Base-by-base conservation (phyloP, 768 basidiomycete genomes). In the Porphyrellus cyaneotinctus region DNA sequence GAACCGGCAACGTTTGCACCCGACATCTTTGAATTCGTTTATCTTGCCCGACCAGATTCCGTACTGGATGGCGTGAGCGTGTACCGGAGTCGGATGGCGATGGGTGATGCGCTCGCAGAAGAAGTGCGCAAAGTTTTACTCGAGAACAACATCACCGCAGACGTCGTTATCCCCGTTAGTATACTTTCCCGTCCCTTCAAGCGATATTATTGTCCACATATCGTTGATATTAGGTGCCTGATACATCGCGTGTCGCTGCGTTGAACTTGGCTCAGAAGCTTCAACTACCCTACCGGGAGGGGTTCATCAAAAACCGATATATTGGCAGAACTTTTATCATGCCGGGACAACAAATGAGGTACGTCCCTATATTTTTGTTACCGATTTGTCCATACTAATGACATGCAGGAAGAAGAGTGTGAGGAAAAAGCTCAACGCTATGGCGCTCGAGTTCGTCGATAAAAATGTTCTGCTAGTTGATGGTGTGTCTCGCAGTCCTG, bases 291-390 rank as follows among this genome's bases (percentile, higher is more conserved):
- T 99, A 98, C 70, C 83, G 97, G 42, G 97, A 99, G 73, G 97
- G 97, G 1, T 98, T 99, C 69, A 84, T 98, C 61, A 99, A 99
- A 77, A 99, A 99, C 70, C 84, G 97, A 31, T 99, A 99, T 72
- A 93, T 98, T 30, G 97, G 95, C 4, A 77, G 97, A 59, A 99
- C 97, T 0, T 99, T 99, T 69, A 98, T 99, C 72, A 99, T 99
- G 97, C 95, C 97, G 9, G 97, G 95, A 22, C 97, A 99, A 67
- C 88, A 91, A 69, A 88, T 92, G 85, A 83, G 94, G 91, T 83
- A 63, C 36, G 57, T 52, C 41, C 12, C 4, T 4, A 14, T 9
- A n/a, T 36, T 23, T 24, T 22, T 52, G 17, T 22, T 23, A n/a
- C 36, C n/a, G 17, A 12, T 12, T 47, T 37, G 2, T 24, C 22